Evolutionary conservation across 345 rosid genomes (phyloP), one percentile per base, ranked within the genome.

Genomic region (Salix exigua): DNA sequence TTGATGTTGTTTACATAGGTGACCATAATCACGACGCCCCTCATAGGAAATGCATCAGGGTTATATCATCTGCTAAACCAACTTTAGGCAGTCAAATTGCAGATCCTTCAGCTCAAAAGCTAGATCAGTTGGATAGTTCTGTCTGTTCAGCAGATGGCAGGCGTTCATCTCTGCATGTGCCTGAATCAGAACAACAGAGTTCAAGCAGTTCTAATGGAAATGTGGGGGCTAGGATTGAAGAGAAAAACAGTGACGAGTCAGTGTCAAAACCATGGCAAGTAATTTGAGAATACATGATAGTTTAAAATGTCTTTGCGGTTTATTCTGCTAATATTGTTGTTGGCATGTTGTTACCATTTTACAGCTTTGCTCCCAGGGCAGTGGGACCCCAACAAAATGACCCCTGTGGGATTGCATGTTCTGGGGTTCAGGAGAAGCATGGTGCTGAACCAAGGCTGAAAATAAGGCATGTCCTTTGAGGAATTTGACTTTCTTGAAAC

Each of bases 171-270:
- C 30, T 44, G 38, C 58, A 70, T 28, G 26, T 65, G 38, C 33
- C 69, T 38, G 76, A 75, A 74, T 51, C 73, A 23, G 79, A 75
- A 46, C 79, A 75, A 30, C 83, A 58, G 40, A 67, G 79, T 76
- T 72, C 80, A 62, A 72, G 77, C 51, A 71, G 75, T 71, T 76
- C 73, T 21, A 61, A 10, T 58, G 70, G 70, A 31, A 72, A 55
- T 55, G 8, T 7, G 44, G 73, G 75, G 10, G 25, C 51, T 68
- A 74, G 66, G 75, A 61, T 23, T 16, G 70, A 67, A 60, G 70
- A 73, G 35, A 77, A 40, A 31, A 63, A 37, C 64, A 63, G 31
- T 23, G 55, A 64, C 26, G 66, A 70, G 48, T 31, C 35, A 19
- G 75, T 53, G 46, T 64, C 68, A 3, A 71, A 53, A 64, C 51